Conservation (phyloP, 2,329 filamentous ascomycete genomes). For the Boeremia lycopersici region DNA sequence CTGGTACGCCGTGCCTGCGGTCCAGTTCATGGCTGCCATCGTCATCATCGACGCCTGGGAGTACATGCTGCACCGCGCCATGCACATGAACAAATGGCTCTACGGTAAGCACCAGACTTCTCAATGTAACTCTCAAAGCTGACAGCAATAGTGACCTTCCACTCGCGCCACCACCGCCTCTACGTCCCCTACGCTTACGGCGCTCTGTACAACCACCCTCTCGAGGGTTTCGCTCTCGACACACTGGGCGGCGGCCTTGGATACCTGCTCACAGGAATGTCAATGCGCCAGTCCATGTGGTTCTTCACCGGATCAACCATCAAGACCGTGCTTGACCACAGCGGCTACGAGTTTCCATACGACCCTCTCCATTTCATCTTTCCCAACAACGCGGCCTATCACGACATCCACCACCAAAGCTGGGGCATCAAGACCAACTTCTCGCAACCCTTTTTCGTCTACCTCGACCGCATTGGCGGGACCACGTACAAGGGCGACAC, state of each 20-base stretch:
- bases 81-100: slow-evolving; percentile 98
- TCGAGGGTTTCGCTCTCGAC: slow-evolving; percentile 93
- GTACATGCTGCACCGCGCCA: slow-evolving; percentile 93
- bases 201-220: slow-evolving; percentile 93
- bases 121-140: neutral
- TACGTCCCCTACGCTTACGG: slow-evolving; percentile 98
- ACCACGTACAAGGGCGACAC: slow-evolving; percentile 79
- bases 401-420: slow-evolving; percentile 98
- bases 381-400: slow-evolving; percentile 93
- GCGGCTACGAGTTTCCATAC: slow-evolving; percentile 93
- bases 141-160: slow-evolving; percentile 71
- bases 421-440: slow-evolving; percentile 99
- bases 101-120: slow-evolving; percentile 70
- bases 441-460: slow-evolving; percentile 90
- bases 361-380: slow-evolving; percentile 92
- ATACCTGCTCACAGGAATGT: slow-evolving; percentile 83
- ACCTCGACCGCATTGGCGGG: slow-evolving; percentile 84
- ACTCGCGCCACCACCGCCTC: slow-evolving; percentile 92
- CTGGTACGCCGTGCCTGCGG: slow-evolving; percentile 72
- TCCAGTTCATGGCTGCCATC: slow-evolving; percentile 79
- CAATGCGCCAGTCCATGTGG: slow-evolving; percentile 81
- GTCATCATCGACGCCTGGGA: slow-evolving; percentile 93
- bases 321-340: slow-evolving; percentile 98
- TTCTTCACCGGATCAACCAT: slow-evolving; percentile 90
- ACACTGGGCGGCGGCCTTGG: slow-evolving; percentile 84